Percentiles rank a stretch among this genome's conserved stretches.
Evolutionary conservation across 345 rosid species (phyloP).

Genomic region (Mangifera indica): DNA sequence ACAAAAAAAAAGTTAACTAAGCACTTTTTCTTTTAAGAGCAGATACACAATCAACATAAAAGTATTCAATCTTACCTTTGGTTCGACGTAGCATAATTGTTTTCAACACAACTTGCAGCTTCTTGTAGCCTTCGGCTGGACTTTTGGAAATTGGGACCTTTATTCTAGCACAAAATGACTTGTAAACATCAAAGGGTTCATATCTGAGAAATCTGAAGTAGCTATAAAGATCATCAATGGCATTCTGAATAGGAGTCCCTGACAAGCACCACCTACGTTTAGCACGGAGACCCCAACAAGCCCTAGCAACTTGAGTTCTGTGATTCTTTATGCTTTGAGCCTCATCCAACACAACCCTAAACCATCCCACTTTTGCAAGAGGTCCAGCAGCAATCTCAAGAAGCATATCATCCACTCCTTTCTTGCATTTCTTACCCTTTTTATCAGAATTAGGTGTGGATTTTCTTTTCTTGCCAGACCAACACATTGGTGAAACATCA

Average conservation of each 20-base stretch:
- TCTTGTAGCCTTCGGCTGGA: slow-evolving; percentile 66
- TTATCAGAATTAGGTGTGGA: slow-evolving; percentile 49
- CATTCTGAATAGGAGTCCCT: slow-evolving; percentile 97
- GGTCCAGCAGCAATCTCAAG: slow-evolving; percentile 67
- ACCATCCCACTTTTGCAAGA: slow-evolving; percentile 92
- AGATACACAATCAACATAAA: background rate
- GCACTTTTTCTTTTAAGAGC: background rate
- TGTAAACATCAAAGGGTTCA: slow-evolving; percentile 71
- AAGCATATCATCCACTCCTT: slow-evolving; percentile 37
- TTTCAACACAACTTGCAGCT: slow-evolving; percentile 83
- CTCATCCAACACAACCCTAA: slow-evolving; percentile 93
- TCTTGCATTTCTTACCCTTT: slow-evolving; percentile 54
- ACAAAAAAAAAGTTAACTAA: background rate
- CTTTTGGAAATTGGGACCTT: slow-evolving; percentile 65
- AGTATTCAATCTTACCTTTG: slow-evolving; percentile 55
- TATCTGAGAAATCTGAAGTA: slow-evolving; percentile 94
- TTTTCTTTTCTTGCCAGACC: slow-evolving; percentile 58
- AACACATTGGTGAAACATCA: slow-evolving; percentile 32
- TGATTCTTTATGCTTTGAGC: slow-evolving; percentile 97
- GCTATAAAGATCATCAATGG: slow-evolving; percentile 95
- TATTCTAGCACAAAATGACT: slow-evolving; percentile 53
- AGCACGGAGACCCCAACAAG: slow-evolving; percentile 99
- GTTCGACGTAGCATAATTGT: slow-evolving; percentile 97
- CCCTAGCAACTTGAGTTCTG: slow-evolving; percentile 95
- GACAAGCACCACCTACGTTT: slow-evolving; percentile 99